A percentile compares a stretch with the other conserved stretches of the same genome.
Evolutionary conservation across 441 rosid genomes (phyloP).

Genomic region (Populus tomentosa): DNA sequence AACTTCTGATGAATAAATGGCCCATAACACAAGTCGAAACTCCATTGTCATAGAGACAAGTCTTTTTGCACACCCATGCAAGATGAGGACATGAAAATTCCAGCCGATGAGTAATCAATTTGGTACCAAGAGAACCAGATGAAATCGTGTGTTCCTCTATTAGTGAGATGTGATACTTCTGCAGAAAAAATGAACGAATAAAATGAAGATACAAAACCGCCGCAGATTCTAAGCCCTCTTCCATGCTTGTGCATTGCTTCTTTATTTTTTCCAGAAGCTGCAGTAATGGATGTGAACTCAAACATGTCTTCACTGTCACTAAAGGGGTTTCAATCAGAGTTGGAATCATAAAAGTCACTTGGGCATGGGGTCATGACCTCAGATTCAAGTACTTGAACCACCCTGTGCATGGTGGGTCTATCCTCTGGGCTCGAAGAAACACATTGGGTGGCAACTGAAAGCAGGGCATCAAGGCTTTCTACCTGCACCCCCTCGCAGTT

Average conservation of each 20-base stretch:
- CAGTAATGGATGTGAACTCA: slow-evolving; percentile 18
- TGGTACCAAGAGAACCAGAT: slow-evolving; percentile 4
- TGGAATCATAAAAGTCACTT: slow-evolving; percentile 88
- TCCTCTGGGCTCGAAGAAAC: slow-evolving; percentile 80
- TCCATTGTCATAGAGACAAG: slow-evolving; percentile 10
- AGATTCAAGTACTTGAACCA: slow-evolving; percentile 86
- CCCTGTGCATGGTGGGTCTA: slow-evolving; percentile 97
- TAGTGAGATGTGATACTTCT: slow-evolving; percentile 14
- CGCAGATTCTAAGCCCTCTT: slow-evolving; percentile 25
- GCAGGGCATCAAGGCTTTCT: slow-evolving; percentile 82
- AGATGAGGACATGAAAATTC: slow-evolving; percentile 17
- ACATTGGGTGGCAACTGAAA: slow-evolving; percentile 85
- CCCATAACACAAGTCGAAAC: slow-evolving; percentile 22
- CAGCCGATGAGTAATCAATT: slow-evolving; percentile 6
- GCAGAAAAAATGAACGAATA: slow-evolving; percentile 46
- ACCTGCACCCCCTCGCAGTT: slow-evolving; percentile 79
- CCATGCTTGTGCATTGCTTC: slow-evolving; percentile 16
- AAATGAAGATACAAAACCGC: slow-evolving; percentile 26
- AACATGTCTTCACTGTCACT: slow-evolving; percentile 15
- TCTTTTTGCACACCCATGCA: slow-evolving; percentile 16
- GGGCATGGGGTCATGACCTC: slow-evolving; percentile 99
- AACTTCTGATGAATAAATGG: slow-evolving; percentile 11
- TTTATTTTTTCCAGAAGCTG: slow-evolving; percentile 1
- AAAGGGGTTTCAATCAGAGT: slow-evolving; percentile 44
- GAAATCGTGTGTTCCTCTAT: slow-evolving; percentile 12